These are phyloP conservation scores for Cryptococcus sp. DNA, from an alignment of 1,284 basidiomycete species.

Conservation along the genomic window DNA sequence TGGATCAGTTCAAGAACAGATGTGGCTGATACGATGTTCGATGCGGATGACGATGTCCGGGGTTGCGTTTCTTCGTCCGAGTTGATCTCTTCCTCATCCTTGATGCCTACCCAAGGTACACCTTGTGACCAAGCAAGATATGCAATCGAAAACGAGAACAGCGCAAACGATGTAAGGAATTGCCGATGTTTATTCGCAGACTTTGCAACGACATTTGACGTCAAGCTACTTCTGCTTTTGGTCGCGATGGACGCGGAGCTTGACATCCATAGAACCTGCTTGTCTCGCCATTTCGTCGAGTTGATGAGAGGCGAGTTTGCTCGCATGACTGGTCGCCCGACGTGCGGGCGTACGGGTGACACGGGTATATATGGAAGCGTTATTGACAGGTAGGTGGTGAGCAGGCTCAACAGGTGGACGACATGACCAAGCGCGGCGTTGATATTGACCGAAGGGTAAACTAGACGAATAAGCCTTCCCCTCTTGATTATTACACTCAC, in stretches of 20 bases:
- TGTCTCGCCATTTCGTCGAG: slow-evolving; percentile 42
- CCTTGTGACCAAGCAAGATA: slow-evolving; percentile 50
- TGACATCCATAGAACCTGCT: slow-evolving; percentile 46
- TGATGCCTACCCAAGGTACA: slow-evolving; percentile 40
- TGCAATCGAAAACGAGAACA: slow-evolving; percentile 43
- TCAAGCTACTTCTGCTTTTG: slow-evolving; percentile 16
- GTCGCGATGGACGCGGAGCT: slow-evolving; percentile 25
- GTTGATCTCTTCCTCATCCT: slow-evolving; percentile 7
- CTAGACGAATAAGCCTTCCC: slow-evolving; percentile 13
- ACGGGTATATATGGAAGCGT: slow-evolving; percentile 38
- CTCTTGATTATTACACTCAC: slow-evolving; percentile 24
- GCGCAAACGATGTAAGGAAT: slow-evolving; percentile 41
- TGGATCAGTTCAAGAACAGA: slow-evolving; percentile 36
- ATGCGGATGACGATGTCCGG: slow-evolving; percentile 1
- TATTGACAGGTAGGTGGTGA: slow-evolving; percentile 46
- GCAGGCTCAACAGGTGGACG: slow-evolving; percentile 40
- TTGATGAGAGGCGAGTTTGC: slow-evolving; percentile 39
- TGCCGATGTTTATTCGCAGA: slow-evolving; percentile 33
- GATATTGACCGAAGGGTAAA: slow-evolving; percentile 28
- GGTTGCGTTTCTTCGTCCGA: slow-evolving; percentile 11
- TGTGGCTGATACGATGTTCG: slow-evolving; percentile 30
- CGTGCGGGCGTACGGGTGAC: slow-evolving; percentile 25
- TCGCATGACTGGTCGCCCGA: slow-evolving; percentile 38
- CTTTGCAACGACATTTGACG: slow-evolving; percentile 15
- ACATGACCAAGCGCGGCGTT: slow-evolving; percentile 44